Conservation (phyloP, 495 filamentous ascomycete genomes). For the Podospora anserina region DNA sequence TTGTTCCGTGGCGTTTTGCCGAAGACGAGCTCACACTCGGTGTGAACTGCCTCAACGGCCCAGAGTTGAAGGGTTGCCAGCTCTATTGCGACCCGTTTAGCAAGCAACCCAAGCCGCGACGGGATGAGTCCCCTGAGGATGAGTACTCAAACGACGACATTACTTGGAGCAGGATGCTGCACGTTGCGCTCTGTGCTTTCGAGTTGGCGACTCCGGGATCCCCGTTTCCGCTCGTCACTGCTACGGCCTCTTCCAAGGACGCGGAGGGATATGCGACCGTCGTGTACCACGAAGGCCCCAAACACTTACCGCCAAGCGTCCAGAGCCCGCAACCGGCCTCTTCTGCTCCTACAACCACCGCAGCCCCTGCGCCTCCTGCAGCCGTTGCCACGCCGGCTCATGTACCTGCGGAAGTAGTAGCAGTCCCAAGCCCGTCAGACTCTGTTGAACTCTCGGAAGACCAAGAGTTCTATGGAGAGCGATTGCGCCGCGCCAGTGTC, state of each 20-base stretch:
- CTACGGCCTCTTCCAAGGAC: slow-evolving; percentile 9
- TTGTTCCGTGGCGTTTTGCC: slow-evolving; percentile 32
- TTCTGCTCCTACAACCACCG: background rate
- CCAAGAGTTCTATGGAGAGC: slow-evolving; percentile 24
- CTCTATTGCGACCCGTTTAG: slow-evolving; percentile 28
- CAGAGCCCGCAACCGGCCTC: background rate
- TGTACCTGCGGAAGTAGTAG: background rate
- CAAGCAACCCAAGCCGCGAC: slow-evolving; percentile 26
- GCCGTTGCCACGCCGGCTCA: background rate
- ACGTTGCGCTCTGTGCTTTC: slow-evolving; percentile 26
- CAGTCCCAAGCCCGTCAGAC: slow-evolving; percentile 16
- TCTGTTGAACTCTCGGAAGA: slow-evolving; percentile 32
- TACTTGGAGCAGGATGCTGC: slow-evolving; percentile 23
- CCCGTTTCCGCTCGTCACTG: slow-evolving; percentile 23
- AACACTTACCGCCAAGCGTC: slow-evolving; percentile 13
- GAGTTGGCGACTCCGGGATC: slow-evolving; percentile 23
- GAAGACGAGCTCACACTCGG: slow-evolving; percentile 46
- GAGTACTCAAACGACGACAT: slow-evolving; percentile 23
- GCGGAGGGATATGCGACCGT: slow-evolving; percentile 21
- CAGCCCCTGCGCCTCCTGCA: background rate
- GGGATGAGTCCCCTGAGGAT: slow-evolving; percentile 22
- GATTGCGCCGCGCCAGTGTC: slow-evolving; percentile 7
- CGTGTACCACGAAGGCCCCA: slow-evolving; percentile 25
- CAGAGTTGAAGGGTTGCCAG: slow-evolving; percentile 31
- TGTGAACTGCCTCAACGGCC: slow-evolving; percentile 39